Conservation (phyloP, 495 filamentous ascomycete species). For the Penicilliopsis zonata region DNA sequence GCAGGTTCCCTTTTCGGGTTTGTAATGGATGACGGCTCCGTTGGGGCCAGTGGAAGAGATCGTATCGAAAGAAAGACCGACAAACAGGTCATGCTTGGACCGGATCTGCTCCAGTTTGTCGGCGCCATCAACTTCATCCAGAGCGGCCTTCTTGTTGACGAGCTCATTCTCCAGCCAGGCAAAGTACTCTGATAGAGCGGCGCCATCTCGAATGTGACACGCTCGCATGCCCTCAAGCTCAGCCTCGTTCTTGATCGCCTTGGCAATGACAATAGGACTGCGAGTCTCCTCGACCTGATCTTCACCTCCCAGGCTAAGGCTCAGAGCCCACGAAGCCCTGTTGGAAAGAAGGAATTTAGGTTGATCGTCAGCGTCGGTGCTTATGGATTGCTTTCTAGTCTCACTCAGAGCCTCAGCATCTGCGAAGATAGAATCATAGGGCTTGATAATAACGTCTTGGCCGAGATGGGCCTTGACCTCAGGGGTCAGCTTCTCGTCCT, state of each 20-base stretch:
- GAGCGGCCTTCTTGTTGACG: conserved; percentile 50
- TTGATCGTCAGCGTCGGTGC: conserved; percentile 17
- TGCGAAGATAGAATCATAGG: conserved; percentile 74
- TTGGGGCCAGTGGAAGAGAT: conserved; percentile 94
- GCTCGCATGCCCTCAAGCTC: conserved; percentile 89
- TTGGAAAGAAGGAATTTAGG: conserved; percentile 79
- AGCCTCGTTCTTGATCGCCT: conserved; percentile 91
- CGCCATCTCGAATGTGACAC: conserved; percentile 91
- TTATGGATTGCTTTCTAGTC: conserved; percentile 21
- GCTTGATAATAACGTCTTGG: conserved; percentile 61
- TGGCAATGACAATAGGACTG: conserved; percentile 84
- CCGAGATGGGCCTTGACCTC: conserved; percentile 62
- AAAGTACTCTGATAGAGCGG: conserved; percentile 85
- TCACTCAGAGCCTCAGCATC: conserved; percentile 54
- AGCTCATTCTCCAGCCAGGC: conserved; percentile 93
- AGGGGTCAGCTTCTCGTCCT: conserved; percentile 60
- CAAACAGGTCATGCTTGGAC: conserved; percentile 70
- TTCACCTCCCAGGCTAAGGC: conserved; percentile 77
- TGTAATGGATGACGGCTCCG: conserved; percentile 96
- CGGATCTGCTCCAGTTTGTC: conserved; percentile 82
- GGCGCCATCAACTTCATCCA: conserved; percentile 85
- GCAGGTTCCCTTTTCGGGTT: conserved; percentile 75
- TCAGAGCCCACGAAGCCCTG: conserved; percentile 88
- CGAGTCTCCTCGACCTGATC: conserved; percentile 75
- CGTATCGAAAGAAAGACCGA: conserved; percentile 87